Evolutionary conservation across 805 yeast genomes (phyloP), one percentile per base, ranked within the genome.

Genomic region (Maudiozyma barnettii): DNA sequence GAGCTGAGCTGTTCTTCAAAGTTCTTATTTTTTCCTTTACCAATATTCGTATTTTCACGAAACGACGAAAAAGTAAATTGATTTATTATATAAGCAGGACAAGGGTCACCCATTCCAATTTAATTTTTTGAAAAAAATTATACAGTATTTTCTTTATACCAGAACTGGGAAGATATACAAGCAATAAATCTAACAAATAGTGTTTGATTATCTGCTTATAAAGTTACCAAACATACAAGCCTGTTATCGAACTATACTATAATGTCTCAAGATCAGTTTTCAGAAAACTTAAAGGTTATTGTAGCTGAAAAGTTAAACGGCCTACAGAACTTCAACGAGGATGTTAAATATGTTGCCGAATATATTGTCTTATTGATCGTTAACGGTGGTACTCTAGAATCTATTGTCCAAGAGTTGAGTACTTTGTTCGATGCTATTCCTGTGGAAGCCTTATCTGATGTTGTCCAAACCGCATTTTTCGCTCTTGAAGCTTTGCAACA

Each of bases 291-390:
- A 44, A 75, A 75, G 55, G 61, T 63, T 20, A 68, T 66, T 38
- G 69, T 77, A 7, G 68, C 74, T 16, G 62, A 63, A 43, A 71
- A 69, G 55, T 61, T 75, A 30, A 58, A 58, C 18, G 65, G 67
- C 40, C 51, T 74, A 22, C 64, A 63, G 6, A 71, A 70, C 49
- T 66, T 75, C 50, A 66, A 65, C 10, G 81, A 77, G 47, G 82
- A 78, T 55, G 71, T 75, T 22, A 70, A 67, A 41, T 82, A 81
- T 54, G 80, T 82, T 39, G 85, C 93, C 13, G 93, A 84, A 63
- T 84, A 77, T 58, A 78, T 84, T 48, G 74, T 80, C n/a, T 74
- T 83, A 40, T 69, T 84, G 62, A 81, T 84, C 51, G 80, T 82
- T 13, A 82, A 82, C 54, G 80, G 82, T 55, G 79, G 82, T 57